A percentile compares a stretch with the other conserved stretches of the same genome.
These are phyloP conservation scores for Rhodotorula kratochvilovae DNA, from an alignment of 768 basidiomycete genomes.

Conservation along the genomic window DNA sequence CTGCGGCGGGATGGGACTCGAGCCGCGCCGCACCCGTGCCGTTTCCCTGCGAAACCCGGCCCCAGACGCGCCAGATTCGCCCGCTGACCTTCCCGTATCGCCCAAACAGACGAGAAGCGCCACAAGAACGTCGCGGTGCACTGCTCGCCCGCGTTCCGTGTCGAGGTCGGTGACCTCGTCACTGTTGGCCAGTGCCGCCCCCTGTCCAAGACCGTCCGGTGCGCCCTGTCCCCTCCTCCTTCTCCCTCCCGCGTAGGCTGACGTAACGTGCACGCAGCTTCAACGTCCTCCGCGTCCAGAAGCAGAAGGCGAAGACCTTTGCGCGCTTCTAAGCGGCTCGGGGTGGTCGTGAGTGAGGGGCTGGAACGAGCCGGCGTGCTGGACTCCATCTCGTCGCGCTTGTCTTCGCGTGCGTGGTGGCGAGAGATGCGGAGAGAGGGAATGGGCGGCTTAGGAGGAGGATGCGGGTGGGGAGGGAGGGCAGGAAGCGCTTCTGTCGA, in stretches of 20 bases:
- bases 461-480: too few relatives aligned
- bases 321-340: slow-evolving; percentile 66
- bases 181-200: slow-evolving; percentile 99
- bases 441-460: too few relatives aligned
- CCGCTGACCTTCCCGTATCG: too few relatives aligned
- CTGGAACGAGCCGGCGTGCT: background rate
- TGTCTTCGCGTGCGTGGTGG: too few relatives aligned
- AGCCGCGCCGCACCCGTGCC: too few relatives aligned
- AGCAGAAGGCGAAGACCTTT: slow-evolving; percentile 91
- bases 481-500: too few relatives aligned
- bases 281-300: slow-evolving; percentile 93
- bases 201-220: slow-evolving; percentile 76
- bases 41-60: too few relatives aligned
- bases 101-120: slow-evolving; percentile 48
- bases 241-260: background rate
- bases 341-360: too few relatives aligned
- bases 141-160: slow-evolving; percentile 97
- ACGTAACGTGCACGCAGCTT: slow-evolving; percentile 56
- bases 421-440: too few relatives aligned
- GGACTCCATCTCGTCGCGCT: background rate
- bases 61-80: too few relatives aligned
- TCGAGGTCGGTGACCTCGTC: slow-evolving; percentile 85
- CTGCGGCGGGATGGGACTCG: too few relatives aligned
- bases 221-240: background rate
- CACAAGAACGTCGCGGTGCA: slow-evolving; percentile 99